These are phyloP conservation scores for Cucumis hystrix DNA, from an alignment of 306 rosid genomes.

Conservation along the genomic window DNA sequence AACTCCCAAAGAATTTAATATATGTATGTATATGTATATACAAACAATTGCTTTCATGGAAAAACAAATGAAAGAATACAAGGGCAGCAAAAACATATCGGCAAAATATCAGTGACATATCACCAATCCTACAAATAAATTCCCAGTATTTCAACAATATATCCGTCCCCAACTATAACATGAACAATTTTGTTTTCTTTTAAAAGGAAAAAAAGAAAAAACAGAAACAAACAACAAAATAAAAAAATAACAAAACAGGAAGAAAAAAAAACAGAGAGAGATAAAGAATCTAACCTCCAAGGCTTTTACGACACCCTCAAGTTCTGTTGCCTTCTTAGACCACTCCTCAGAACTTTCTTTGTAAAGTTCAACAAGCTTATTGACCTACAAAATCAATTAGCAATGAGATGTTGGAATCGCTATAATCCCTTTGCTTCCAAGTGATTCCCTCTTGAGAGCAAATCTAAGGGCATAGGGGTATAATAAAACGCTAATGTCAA, in stretches of 20 bases:
- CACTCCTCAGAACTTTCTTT: slow-evolving; percentile 86
- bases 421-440: background rate
- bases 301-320: slow-evolving; percentile 84
- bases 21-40: too few species aligned
- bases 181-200: background rate
- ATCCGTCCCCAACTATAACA: background rate
- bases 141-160: background rate
- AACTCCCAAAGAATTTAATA: background rate
- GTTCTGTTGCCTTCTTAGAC: slow-evolving; percentile 83
- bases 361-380: slow-evolving; percentile 70
- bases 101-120: background rate
- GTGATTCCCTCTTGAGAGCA: background rate
- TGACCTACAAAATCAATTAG: slow-evolving; percentile 31
- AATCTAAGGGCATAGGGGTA: background rate
- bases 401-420: background rate
- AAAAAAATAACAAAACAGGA: background rate
- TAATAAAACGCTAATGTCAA: background rate
- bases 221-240: background rate
- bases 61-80: too few species aligned
- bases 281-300: slow-evolving; percentile 52
- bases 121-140: background rate
- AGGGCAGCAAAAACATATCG: too few species aligned
- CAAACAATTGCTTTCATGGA: too few species aligned
- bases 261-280: background rate
- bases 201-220: background rate